Evolutionary conservation across 2,329 filamentous ascomycete genomes (phyloP).

Genomic region (Zasmidium citrigriseum): DNA sequence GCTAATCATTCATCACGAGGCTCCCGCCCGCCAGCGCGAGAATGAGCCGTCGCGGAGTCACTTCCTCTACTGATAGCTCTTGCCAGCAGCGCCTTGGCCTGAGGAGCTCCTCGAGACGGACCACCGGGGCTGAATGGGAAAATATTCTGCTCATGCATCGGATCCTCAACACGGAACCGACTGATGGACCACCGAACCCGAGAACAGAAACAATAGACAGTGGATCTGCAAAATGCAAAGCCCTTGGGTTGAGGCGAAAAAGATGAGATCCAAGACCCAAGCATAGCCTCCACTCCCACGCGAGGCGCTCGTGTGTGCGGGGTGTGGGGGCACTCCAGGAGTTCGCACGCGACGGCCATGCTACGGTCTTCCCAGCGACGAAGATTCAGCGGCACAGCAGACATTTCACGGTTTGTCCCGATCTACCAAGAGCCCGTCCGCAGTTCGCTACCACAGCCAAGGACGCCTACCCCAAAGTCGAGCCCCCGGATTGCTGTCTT

Average conservation of each 20-base stretch:
- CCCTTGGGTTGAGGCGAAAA: too few relatives aligned
- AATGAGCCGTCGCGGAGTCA: background rate
- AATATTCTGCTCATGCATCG: background rate
- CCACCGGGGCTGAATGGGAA: too few relatives aligned
- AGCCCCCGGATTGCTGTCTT: background rate
- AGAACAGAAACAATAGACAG: too few relatives aligned
- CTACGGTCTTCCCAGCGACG: too few relatives aligned
- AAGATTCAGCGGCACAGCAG: background rate
- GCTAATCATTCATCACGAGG: background rate
- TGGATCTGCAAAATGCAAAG: too few relatives aligned
- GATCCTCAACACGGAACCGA: background rate
- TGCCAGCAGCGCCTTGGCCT: too few relatives aligned
- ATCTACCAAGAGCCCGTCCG: background rate
- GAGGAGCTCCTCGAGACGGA: too few relatives aligned
- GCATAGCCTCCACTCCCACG: background rate
- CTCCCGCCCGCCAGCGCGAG: background rate
- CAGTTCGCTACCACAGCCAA: background rate
- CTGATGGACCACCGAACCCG: too few relatives aligned
- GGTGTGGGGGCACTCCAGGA: background rate
- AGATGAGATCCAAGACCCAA: background rate
- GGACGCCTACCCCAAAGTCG: background rate
- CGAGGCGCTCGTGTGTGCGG: background rate
- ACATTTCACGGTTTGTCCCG: background rate
- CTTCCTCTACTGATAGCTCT: too few relatives aligned
- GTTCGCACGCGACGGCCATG: background rate